Evolutionary conservation across 352 stramenopile genomes (phyloP), one percentile per base, ranked within the genome.

Genomic region (Blastocystis sp.): DNA sequence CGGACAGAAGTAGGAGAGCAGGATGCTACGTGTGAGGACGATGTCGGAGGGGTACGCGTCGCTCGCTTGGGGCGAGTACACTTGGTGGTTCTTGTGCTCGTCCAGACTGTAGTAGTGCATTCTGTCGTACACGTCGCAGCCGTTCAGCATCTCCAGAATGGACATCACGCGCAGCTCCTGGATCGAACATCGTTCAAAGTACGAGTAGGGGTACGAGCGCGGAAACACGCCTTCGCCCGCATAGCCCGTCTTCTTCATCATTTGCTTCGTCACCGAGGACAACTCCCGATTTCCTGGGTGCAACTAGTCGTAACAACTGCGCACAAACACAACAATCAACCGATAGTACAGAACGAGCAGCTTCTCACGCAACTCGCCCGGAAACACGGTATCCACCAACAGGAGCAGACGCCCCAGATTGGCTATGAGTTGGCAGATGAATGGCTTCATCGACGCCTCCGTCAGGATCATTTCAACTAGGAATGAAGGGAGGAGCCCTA

Each of bases 301-400:
- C 26, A 85, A 35, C 74, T 85, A 67, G 3, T 26, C 3, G 4
- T 3, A 6, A 51, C 13, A 26, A 31, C 1, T 26, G 21, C n/a
- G 4, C 16, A 19, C n/a, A 12, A n/a, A n/a, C 1, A 19, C 0
- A 24, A 85, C 74, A 29, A 85, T 85, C n/a, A 85, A 55, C 10
- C 74, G 45, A 41, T 85, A 62, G 33, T 85, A 85, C n/a, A 85
- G 24, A n/a, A 85, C 74, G 4, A 85, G 55, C 12, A 69, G 35
- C 31, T 51, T 55, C 55, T 85, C 74, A 31, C 74, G 74, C 24
- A 85, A 16, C n/a, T 85, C 74, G 31, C 74, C 74, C 21, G 59
- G 50, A 21, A 85, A 50, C 3, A 50, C 31, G 3, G 55, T 59
- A 69, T 85, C 74, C n/a, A 85, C 26, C 6, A 85, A 12, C 2